Base-by-base conservation (phyloP, 2,329 filamentous ascomycete species). In the Fonsecaea nubica region DNA sequence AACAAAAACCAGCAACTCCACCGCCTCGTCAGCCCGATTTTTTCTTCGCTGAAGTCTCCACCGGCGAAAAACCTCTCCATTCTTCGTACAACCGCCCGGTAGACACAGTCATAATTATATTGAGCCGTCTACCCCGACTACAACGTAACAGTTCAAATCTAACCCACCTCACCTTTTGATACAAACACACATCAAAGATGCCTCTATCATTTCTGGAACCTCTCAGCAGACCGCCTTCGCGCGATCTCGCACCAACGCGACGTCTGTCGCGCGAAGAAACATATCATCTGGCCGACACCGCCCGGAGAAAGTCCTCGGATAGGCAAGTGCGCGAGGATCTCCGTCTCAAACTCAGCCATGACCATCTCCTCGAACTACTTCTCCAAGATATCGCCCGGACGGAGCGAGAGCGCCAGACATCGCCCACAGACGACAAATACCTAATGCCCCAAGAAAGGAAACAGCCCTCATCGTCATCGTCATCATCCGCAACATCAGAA, bases 201-300 rank as follows among this genome's bases (percentile, higher is more conserved):
- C 68, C 68, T 54, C 54, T 70, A n/a, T 66, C 65, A 58, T 64
- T 60, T 40, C 68, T 70, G 68, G 62, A 63, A 36, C 65, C 65
- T 18, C 58, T 70, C 32, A 66, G 59, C 65, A 61, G 68, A 58
- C 68, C 68, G 57, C 68, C 68, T 54, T 70, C 68, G 62, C 65
- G 68, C 58, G 68, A 70, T 15, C 60, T 70, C 33, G 61, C 68
- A 35, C 61, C 62, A 18, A 48, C 54, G 10, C 63, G 62, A 10
- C 55, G 66, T 25, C 60, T 73, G 13, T 73, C 71, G 30, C 63
- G 71, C 38, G 71, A 73, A 64, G 69, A 70, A 54, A 71, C 71
- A 59, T 71, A 70, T 52, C 65, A 68, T 33, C 62, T 73, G 48
- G 70, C 70, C 62, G 69, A 69, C 50, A 63, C 66, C 1, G 71